Evolutionary conservation across 768 basidiomycete genomes (phyloP).

Genomic region (Termitomyces eurrhizus): DNA sequence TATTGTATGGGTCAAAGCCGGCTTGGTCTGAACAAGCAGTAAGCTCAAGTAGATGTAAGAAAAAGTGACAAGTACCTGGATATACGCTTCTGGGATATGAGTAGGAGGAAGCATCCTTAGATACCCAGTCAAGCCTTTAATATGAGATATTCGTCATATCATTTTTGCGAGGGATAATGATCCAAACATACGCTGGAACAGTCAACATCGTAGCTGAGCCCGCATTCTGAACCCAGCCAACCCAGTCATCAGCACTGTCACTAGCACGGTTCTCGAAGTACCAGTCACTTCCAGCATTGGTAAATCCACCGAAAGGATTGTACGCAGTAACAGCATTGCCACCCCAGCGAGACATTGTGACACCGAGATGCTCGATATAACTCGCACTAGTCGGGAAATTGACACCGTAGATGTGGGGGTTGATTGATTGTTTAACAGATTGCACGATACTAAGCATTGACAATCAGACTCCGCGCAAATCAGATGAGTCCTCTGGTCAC

Average conservation of each 20-base stretch:
- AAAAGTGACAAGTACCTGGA: slow-evolving; percentile 30
- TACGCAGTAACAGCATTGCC: slow-evolving; percentile 54
- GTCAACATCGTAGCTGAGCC: slow-evolving; percentile 42
- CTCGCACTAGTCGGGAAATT: slow-evolving; percentile 47
- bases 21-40: slow-evolving; percentile 31
- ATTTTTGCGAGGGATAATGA: background rate
- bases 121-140: slow-evolving; percentile 50
- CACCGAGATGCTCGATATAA: slow-evolving; percentile 45
- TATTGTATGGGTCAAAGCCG: slow-evolving; percentile 42
- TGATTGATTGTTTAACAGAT: slow-evolving; percentile 34
- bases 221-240: slow-evolving; percentile 43
- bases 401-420: slow-evolving; percentile 47
- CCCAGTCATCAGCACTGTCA: slow-evolving; percentile 44
- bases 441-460: slow-evolving; percentile 29
- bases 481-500: slow-evolving; percentile 19
- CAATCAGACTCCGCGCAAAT: background rate
- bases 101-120: slow-evolving; percentile 50
- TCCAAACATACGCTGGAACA: slow-evolving; percentile 41
- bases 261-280: slow-evolving; percentile 50
- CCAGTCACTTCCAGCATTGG: slow-evolving; percentile 54
- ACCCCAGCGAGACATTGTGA: slow-evolving; percentile 50
- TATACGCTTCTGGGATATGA: slow-evolving; percentile 43
- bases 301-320: slow-evolving; percentile 47
- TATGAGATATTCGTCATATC: background rate
- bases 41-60: background rate